These are phyloP conservation scores for Oryza coarctata DNA, from an alignment of 176 grass and related monocot genomes.

Conservation along the genomic window DNA sequence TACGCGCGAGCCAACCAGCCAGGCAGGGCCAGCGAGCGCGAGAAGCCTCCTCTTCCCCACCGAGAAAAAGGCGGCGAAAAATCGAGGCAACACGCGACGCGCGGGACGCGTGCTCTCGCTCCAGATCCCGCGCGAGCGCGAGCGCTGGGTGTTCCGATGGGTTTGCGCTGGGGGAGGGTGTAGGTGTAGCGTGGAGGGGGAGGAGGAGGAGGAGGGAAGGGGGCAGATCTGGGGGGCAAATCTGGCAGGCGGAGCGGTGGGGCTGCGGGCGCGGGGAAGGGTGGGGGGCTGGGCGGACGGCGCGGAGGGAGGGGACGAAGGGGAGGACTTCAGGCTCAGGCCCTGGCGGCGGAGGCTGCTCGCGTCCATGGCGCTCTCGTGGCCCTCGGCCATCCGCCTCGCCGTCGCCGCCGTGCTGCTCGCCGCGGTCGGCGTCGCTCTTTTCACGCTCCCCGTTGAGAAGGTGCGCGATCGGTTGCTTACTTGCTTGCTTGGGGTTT, in stretches of 20 bases:
- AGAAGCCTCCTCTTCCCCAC: background rate
- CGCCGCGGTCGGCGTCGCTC: slow-evolving; percentile 53
- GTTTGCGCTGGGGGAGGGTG: slow-evolving; percentile 6
- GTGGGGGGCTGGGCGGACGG: slow-evolving; percentile 62
- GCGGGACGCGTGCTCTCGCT: slow-evolving; percentile 13
- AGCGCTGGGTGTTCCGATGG: slow-evolving; percentile 5
- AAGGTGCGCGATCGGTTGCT: slow-evolving; percentile 57
- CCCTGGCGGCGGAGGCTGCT: slow-evolving; percentile 71
- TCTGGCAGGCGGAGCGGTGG: slow-evolving; percentile 71
- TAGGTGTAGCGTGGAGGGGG: slow-evolving; percentile 5
- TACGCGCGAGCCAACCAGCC: background rate
- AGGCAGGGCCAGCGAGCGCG: background rate
- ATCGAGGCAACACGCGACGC: background rate
- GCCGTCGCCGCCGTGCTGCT: slow-evolving; percentile 64
- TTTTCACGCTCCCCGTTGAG: slow-evolving; percentile 87
- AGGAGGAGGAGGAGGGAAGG: background rate
- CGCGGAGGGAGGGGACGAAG: slow-evolving; percentile 49
- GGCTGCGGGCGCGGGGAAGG: slow-evolving; percentile 65
- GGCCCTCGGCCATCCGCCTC: slow-evolving; percentile 64
- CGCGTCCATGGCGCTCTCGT: slow-evolving; percentile 72
- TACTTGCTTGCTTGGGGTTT: background rate
- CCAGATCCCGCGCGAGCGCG: slow-evolving; percentile 31
- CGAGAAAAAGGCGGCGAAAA: no score
- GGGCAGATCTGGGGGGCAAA: slow-evolving; percentile 43
- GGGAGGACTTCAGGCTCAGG: slow-evolving; percentile 54